Base-by-base conservation (phyloP, 352 stramenopile species). In the Phytophthora cactorum region DNA sequence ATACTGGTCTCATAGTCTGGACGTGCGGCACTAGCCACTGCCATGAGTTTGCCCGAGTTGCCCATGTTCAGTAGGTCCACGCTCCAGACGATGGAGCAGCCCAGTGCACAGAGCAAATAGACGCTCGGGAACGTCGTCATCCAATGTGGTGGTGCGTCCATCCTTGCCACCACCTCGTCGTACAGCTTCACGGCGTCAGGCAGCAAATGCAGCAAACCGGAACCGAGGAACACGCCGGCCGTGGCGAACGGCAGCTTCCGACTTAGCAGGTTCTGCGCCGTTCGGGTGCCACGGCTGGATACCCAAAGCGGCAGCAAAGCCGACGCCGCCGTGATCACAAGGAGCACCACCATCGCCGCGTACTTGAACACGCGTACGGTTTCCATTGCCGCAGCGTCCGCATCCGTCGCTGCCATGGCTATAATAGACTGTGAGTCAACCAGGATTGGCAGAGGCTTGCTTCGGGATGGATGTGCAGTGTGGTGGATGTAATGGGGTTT, bases 1-100 rank as follows among this genome's bases (percentile, higher is more conserved):
- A 90, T 81, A 53, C 78, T 88, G 54, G 81, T 89, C 50, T 85
- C 77, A 74, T 76, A 76, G 50, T 88, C 78, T 3, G 82, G 79
- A 3, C 78, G 69, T 2, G 82, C 82, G 1, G 79, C 79, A 56
- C 74, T 88, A 4, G 79, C 78, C 51, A 89, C 82, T 1, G 82
- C 80, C 77, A 91, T 89, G 68, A 89, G 78, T 66, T 89, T 85
- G 58, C 72, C 78, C 25, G 79, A 89, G 66, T 86, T 81, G 61
- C 80, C 82, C 59, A 91, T 74, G 59, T 86, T 91, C 28, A 89
- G 59, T 27, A 88, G 65, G 52, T 88, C 82, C 22, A 90, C 77
- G 31, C 63, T 75, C 82, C 82, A 89, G 9, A 90, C 75, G 57
- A 90, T 55, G 56, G 81, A 76, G 60, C 79, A 90, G 43, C 79